These are phyloP conservation scores for Sugiyamaella valdiviana DNA, from an alignment of 805 yeast genomes.

Conservation along the genomic window DNA sequence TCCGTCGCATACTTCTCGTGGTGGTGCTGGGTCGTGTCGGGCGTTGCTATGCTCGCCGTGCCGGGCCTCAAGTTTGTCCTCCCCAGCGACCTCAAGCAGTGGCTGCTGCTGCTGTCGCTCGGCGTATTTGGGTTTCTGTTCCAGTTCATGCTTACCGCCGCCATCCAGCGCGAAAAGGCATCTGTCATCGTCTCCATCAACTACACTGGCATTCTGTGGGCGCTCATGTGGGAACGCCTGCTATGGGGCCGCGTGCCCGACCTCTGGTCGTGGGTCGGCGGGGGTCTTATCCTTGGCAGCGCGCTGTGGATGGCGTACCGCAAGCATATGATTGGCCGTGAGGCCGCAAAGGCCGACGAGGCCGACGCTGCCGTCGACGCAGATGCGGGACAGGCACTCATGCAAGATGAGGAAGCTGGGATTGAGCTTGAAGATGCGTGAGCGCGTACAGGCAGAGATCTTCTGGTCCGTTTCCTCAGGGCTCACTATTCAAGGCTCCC, in stretches of 20 bases:
- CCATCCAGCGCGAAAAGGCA: constrained; percentile 76
- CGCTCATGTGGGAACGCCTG: constrained; percentile 64
- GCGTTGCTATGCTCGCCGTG: constrained; percentile 43
- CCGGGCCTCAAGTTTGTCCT: constrained; percentile 56
- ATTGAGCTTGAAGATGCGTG: too few relatives aligned
- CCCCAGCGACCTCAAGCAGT: constrained; percentile 59
- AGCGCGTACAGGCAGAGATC: too few relatives aligned
- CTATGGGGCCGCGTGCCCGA: constrained; percentile 73
- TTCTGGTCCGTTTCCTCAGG: too few relatives aligned
- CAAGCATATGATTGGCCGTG: neutral
- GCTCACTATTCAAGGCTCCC: too few relatives aligned
- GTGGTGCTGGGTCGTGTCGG: constrained; percentile 49
- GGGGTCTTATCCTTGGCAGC: constrained; percentile 56
- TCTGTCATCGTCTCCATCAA: constrained; percentile 68
- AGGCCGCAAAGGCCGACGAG: too few relatives aligned
- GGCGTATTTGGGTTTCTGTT: constrained; percentile 77
- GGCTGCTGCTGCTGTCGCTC: constrained; percentile 54
- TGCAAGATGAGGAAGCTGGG: too few relatives aligned
- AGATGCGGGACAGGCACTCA: too few relatives aligned
- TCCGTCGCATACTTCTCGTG: constrained; percentile 74
- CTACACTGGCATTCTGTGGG: constrained; percentile 73
- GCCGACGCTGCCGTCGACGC: too few relatives aligned
- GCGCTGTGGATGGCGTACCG: constrained; percentile 45
- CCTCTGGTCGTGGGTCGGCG: constrained; percentile 61
- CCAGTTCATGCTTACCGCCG: constrained; percentile 75